phyloP scores from a whole-genome alignment of 495 filamentous ascomycete species.

The Penicillium cosmopolitanum region DNA sequence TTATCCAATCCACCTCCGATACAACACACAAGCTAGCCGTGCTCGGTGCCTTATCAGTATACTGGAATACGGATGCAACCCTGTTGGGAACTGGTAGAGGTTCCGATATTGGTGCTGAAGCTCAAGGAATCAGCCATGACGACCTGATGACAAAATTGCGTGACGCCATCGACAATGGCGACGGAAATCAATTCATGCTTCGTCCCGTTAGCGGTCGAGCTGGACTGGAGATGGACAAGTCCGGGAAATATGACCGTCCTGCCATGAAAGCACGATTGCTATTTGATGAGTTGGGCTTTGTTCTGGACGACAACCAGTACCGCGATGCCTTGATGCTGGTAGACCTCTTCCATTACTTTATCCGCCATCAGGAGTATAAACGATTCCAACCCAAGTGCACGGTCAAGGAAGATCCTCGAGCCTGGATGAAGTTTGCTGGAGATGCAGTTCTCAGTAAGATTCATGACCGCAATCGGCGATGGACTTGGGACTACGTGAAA shows the following conservation, averaged over 20 bases:
- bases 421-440: conserved; percentile 89
- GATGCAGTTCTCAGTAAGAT: conserved; percentile 89
- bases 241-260: conserved; percentile 74
- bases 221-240: conserved; percentile 91
- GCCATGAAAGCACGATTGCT: conserved; percentile 88
- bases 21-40: conserved; percentile 92
- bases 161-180: conserved; percentile 72
- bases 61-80: conserved; percentile 94
- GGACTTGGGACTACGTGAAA: conserved; percentile 93
- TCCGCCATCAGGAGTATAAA: conserved; percentile 96
- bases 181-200: conserved; percentile 89
- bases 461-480: conserved; percentile 84
- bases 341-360: conserved; percentile 97
- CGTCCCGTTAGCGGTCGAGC: conserved; percentile 93
- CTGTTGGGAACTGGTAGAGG: conserved; percentile 77
- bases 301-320: conserved; percentile 95
- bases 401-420: conserved; percentile 87
- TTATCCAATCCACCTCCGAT: conserved; percentile 80
- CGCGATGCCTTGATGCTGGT: conserved; percentile 96
- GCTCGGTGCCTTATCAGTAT: conserved; percentile 83
- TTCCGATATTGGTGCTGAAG: conserved; percentile 61
- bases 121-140: conserved; percentile 67
- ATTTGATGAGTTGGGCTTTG: conserved; percentile 94
- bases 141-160: conserved; percentile 76
- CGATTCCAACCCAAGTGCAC: conserved; percentile 84